Evolutionary conservation across 202 grass and related monocot species (phyloP), one percentile per base, ranked within the genome.

Genomic region (Hordeum pubiflorum): DNA sequence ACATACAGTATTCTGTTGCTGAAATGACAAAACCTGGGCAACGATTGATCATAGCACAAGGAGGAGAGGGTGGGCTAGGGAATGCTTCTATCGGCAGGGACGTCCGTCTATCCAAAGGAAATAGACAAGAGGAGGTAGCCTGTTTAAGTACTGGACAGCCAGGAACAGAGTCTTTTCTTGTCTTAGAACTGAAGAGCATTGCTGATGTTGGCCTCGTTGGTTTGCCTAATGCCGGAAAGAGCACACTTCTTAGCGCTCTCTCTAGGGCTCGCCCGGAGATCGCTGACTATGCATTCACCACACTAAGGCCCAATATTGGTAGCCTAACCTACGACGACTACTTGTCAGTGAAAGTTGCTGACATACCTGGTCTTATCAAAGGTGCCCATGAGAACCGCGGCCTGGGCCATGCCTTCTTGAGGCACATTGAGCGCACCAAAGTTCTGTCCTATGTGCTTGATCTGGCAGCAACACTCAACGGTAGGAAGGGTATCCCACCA

Each of bases 391-490:
- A 87, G 59, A 98, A 98, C 73, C 89, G 86, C 61, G 96, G 96
- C 26, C 87, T 98, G 17, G 96, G 96, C 10, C 96, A 95, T 93
- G 90, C 90, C 68, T 98, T 98, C 69, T 86, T 98, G 82, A 93
- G 96, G 77, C 96, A 98, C 76, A 93, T 98, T 86, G 96, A 98
- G 78, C 88, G 90, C 34, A 98, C 92, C 18, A 98, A 86, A 86
- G 90, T 95, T 85, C 79, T 98, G 4, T 83, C 89, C 9, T 98
- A 91, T 75, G 89, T 98, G 17, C 88, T 98, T 26, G 96, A 98
- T 44, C 75, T 98, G 62, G 90, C 92, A 54, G 86, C 90, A 44
- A 82, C 83, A 5, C 80, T 94, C 61, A 84, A 89, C 6, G 89
- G 87, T 33, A 86, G 40, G 76, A 98, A 91, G 83, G 90, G 90